phyloP scores from a whole-genome alignment of 1,284 basidiomycete species.

The Ustilago xerochloae region DNA sequence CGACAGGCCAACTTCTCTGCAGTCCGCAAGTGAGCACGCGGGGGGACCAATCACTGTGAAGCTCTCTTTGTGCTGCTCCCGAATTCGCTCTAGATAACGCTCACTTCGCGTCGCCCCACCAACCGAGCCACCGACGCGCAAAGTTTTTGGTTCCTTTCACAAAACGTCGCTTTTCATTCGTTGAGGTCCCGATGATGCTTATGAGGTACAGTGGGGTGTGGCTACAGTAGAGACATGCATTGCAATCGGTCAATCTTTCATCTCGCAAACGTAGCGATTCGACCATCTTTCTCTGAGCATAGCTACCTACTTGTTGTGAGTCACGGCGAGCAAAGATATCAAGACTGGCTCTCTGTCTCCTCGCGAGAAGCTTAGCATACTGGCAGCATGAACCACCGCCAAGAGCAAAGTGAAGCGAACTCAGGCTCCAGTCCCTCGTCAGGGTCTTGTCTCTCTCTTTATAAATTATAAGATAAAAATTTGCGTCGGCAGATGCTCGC shows the following conservation, averaged over 20 bases:
- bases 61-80: too few relatives aligned
- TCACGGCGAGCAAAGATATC: too few relatives aligned
- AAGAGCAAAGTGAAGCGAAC: too few relatives aligned
- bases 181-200: background rate
- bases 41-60: background rate
- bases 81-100: constrained; percentile 23
- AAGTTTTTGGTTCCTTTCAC: background rate
- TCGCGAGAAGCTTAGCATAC: too few relatives aligned
- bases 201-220: background rate
- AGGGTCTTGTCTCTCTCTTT: too few relatives aligned
- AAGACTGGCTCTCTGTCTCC: too few relatives aligned
- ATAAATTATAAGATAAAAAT: background rate
- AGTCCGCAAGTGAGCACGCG: background rate
- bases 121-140: too few relatives aligned
- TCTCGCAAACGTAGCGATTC: background rate
- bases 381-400: too few relatives aligned
- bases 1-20: background rate
- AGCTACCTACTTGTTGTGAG: too few relatives aligned
- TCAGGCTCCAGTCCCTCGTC: too few relatives aligned
- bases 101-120: too few relatives aligned
- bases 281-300: background rate
- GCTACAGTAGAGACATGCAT: background rate
- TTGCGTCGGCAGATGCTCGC: background rate
- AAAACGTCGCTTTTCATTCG: constrained; percentile 4
- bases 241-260: background rate